phyloP scores from a whole-genome alignment of 257 asterid species.

The Ajuga chamaepitys region DNA sequence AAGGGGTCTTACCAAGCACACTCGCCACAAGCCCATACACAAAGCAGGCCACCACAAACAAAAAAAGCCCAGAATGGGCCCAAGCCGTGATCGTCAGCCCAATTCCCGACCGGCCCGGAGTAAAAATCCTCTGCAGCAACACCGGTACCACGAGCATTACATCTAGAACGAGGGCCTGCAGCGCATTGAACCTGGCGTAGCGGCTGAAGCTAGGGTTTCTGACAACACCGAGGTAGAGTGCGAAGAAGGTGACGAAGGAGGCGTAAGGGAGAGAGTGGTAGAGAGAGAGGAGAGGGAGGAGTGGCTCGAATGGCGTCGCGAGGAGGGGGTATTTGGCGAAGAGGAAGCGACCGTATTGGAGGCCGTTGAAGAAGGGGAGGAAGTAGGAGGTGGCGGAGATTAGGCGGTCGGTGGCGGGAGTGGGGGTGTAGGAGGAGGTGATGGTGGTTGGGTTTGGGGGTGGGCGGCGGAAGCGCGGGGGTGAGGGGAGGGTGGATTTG shows the following conservation, averaged over 20 bases:
- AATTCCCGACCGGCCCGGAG: constrained; percentile 66
- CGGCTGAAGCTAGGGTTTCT: constrained; percentile 56
- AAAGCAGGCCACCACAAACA: constrained; percentile 67
- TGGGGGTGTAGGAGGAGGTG: constrained; percentile 36
- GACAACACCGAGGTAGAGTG: constrained; percentile 65
- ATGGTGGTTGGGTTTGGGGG: constrained; percentile 9
- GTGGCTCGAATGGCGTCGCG: constrained; percentile 65
- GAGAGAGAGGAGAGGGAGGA: constrained; percentile 67
- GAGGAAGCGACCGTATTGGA: constrained; percentile 85
- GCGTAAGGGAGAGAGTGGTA: constrained; percentile 87
- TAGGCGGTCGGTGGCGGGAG: constrained; percentile 83
- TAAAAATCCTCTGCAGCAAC: constrained; percentile 61
- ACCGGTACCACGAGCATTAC: constrained; percentile 74
- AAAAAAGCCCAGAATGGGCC: constrained; percentile 58
- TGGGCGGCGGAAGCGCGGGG: constrained; percentile 15
- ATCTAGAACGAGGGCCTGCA: constrained; percentile 86
- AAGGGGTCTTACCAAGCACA: constrained; percentile 78
- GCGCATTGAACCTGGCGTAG: constrained; percentile 73
- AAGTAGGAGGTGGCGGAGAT: constrained; percentile 86
- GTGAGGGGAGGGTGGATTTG: constrained; percentile 10
- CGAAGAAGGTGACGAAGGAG: constrained; percentile 83
- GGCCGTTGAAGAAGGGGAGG: constrained; percentile 84
- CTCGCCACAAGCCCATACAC: constrained; percentile 59
- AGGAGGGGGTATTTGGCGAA: constrained; percentile 62
- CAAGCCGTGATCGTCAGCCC: constrained; percentile 52